Conservation (phyloP, 169 alveolate species). For the Eimeria sp. region DNA sequence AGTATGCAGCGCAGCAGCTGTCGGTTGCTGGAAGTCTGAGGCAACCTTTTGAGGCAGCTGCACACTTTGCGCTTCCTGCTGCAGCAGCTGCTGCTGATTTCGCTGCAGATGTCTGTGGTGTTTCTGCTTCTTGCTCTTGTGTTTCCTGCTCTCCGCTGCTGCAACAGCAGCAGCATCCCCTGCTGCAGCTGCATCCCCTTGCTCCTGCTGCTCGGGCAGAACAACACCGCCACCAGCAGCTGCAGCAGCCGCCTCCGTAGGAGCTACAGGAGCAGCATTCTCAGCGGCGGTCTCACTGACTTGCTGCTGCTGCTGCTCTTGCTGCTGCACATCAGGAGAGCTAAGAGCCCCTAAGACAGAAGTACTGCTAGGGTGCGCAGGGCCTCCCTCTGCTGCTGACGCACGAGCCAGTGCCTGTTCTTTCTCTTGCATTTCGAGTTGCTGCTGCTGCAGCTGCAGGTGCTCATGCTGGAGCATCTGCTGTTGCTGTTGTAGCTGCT, state of each 20-base stretch:
- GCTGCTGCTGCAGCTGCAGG: constrained; percentile 75
- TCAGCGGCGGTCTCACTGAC: constrained; percentile 12
- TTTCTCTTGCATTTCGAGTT: constrained; percentile 47
- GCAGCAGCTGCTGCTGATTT: constrained; percentile 3
- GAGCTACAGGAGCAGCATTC: constrained; percentile 34
- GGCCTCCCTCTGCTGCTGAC: constrained; percentile 37
- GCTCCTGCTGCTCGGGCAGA: constrained; percentile 3
- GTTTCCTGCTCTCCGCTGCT: constrained; percentile 6
- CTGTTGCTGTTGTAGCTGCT: constrained; percentile 74
- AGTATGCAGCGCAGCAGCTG: background rate
- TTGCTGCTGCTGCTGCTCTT: constrained; percentile 31
- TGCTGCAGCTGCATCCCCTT: constrained; percentile 19
- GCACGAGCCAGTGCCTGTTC: constrained; percentile 48
- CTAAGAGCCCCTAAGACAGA: background rate
- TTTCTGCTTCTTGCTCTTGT: constrained; percentile 22
- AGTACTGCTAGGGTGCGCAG: background rate
- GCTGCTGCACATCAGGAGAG: constrained; percentile 11
- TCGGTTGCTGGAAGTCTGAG: constrained; percentile 1
- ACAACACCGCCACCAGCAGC: background rate
- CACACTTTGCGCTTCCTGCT: background rate
- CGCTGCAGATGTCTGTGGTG: constrained; percentile 15
- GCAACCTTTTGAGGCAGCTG: constrained; percentile 20
- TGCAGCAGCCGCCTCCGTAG: background rate
- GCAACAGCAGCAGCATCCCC: background rate
- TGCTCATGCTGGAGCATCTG: constrained; percentile 63